These are phyloP conservation scores for Omphalea diandra DNA, from an alignment of 441 rosid genomes.

Conservation along the genomic window DNA sequence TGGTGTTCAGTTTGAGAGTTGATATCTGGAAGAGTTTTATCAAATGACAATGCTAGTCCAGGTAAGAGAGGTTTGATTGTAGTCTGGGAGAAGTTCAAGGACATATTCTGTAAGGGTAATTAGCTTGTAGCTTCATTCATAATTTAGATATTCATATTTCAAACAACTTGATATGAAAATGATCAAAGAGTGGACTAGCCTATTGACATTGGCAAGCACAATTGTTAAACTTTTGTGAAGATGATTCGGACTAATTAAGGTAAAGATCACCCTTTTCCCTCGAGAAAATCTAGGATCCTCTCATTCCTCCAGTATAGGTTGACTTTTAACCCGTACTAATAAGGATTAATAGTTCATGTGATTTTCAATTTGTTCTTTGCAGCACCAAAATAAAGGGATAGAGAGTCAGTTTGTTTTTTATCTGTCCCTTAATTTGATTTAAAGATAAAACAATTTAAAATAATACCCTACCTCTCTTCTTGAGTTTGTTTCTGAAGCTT, in stretches of 20 bases:
- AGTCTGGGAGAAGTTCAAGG: neutral
- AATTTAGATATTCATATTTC: neutral
- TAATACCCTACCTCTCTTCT: constrained; percentile 64
- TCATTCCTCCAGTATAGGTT: neutral
- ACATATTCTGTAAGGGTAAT: neutral
- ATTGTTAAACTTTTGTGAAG: neutral
- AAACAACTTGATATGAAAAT: neutral
- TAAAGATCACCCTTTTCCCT: neutral
- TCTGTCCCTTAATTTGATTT: constrained; percentile 1
- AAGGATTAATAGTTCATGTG: neutral
- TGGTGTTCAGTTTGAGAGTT: neutral
- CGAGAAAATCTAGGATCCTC: neutral
- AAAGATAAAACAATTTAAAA: neutral
- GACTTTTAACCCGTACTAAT: neutral
- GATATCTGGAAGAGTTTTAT: neutral
- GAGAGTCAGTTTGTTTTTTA: neutral
- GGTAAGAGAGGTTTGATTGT: neutral
- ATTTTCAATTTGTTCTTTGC: constrained; percentile 4
- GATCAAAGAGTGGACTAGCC: neutral
- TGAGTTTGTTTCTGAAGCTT: constrained; percentile 89
- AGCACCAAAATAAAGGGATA: neutral
- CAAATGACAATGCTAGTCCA: neutral
- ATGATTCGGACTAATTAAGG: constrained; percentile 1
- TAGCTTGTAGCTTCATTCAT: neutral
- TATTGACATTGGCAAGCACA: neutral